Evolutionary conservation across 1,284 basidiomycete species (phyloP).

Genomic region (Xerocomus alliaceus): DNA sequence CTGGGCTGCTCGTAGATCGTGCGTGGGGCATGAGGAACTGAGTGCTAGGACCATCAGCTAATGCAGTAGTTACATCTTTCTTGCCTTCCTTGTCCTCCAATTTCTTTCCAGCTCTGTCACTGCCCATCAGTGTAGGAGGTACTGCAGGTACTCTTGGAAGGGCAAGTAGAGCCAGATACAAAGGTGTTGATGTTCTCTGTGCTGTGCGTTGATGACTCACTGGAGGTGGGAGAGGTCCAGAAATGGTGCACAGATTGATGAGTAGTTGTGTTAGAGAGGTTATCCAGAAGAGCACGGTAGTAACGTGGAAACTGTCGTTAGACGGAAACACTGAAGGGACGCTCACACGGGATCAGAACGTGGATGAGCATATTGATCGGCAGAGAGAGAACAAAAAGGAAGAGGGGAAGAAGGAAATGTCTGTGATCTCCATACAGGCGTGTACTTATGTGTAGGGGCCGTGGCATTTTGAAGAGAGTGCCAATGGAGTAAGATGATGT

Average conservation of each 20-base stretch:
- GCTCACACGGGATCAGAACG: no score
- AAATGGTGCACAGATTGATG: conserved; percentile 89
- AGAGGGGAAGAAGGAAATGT: no score
- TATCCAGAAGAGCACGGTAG: conserved; percentile 83
- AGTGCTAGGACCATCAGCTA: conserved; percentile 18
- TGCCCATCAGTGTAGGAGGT: conserved; percentile 47
- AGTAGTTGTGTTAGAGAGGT: conserved; percentile 89
- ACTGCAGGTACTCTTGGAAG: conserved; percentile 61
- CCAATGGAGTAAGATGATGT: no score
- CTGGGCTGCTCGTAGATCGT: conserved; percentile 26
- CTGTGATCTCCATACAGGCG: no score
- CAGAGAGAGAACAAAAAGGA: no score
- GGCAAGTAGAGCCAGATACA: conserved; percentile 81
- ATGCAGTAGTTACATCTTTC: conserved; percentile 23
- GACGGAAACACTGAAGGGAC: no score
- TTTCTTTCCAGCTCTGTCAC: conserved; percentile 43
- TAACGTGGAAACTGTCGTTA: no score
- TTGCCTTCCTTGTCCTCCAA: conserved; percentile 24
- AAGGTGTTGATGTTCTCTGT: conserved; percentile 52
- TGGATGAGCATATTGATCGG: no score
- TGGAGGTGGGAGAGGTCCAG: conserved; percentile 51
- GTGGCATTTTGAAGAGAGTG: no score
- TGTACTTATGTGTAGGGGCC: no score
- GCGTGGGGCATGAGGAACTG: conserved; percentile 15
- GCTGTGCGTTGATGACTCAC: conserved; percentile 27